Percentiles rank a stretch among this genome's conserved stretches.
Conservation (phyloP, 169 alveolate species). For the Cryptosporidium xiaoi region DNA sequence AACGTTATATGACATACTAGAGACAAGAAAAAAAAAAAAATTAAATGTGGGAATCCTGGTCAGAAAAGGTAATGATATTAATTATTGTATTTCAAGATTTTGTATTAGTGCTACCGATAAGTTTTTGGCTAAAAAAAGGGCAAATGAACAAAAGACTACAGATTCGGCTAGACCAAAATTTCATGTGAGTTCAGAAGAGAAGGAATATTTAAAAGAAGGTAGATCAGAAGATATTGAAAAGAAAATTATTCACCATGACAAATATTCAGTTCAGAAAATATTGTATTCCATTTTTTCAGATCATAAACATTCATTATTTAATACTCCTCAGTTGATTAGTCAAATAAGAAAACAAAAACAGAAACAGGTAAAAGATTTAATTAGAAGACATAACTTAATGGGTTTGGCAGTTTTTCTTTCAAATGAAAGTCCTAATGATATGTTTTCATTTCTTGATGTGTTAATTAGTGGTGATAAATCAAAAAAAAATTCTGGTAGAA, state of each 20-base stretch:
- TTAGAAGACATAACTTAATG: background rate
- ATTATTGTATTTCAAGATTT: no score
- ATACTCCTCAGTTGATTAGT: background rate
- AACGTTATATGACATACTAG: no score
- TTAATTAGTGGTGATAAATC: slow-evolving; percentile 17
- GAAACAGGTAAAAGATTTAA: background rate
- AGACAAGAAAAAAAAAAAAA: no score
- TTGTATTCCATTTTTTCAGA: slow-evolving; percentile 14
- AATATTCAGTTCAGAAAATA: background rate
- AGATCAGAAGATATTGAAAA: background rate
- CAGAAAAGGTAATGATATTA: no score
- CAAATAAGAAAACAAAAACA: slow-evolving; percentile 51
- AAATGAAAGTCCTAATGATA: slow-evolving; percentile 18
- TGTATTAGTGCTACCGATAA: background rate
- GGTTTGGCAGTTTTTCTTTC: slow-evolving; percentile 33
- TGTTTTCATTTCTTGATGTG: slow-evolving; percentile 23
- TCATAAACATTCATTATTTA: slow-evolving; percentile 3
- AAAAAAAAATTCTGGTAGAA: background rate
- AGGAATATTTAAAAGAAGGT: background rate
- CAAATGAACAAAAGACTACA: background rate
- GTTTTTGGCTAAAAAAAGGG: background rate
- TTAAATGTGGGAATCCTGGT: no score
- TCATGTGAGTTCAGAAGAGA: background rate
- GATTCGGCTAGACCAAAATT: background rate
- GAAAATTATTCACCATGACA: background rate